Evolutionary conservation across 768 basidiomycete species (phyloP).

Genomic region (Lactarius evosmus): DNA sequence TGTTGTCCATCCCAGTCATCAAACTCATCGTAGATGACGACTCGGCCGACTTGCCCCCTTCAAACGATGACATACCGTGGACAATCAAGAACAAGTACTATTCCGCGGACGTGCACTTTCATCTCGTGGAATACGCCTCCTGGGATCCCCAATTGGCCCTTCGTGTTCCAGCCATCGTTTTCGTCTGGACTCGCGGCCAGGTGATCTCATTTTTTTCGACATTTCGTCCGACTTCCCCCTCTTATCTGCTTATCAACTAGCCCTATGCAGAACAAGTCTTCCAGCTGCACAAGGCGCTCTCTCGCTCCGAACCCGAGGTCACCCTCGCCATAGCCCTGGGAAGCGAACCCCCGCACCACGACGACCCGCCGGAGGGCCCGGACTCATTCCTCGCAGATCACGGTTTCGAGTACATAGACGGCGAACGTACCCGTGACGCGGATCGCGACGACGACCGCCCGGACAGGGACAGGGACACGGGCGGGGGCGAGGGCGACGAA

Average conservation of each 20-base stretch:
- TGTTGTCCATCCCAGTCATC: conserved; percentile 29
- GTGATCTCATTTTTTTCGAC: conserved; percentile 38
- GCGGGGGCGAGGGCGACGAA: not conserved
- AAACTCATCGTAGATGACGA: conserved; percentile 27
- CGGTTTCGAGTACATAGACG: conserved; percentile 79
- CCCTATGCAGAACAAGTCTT: conserved; percentile 56
- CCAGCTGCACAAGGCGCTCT: conserved; percentile 47
- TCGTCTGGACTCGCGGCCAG: conserved; percentile 66
- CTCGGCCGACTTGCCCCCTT: conserved; percentile 12
- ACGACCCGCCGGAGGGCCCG: conserved; percentile 41
- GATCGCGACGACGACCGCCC: not conserved
- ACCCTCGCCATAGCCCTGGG: conserved; percentile 61
- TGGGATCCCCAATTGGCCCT: conserved; percentile 42
- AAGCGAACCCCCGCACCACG: conserved; percentile 29
- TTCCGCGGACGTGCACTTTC: conserved; percentile 70
- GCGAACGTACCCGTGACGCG: conserved; percentile 32
- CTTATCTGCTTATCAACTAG: conserved; percentile 35
- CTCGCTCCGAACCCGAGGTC: conserved; percentile 63
- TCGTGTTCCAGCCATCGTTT: conserved; percentile 67
- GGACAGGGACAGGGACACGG: not conserved
- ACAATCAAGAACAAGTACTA: conserved; percentile 81
- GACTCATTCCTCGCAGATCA: conserved; percentile 64
- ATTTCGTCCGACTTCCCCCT: conserved; percentile 8
- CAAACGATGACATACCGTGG: conserved; percentile 52
- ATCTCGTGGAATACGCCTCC: conserved; percentile 46